These are phyloP conservation scores for Talaromyces sp. DNA, from an alignment of 2,329 filamentous ascomycete genomes.

Conservation along the genomic window DNA sequence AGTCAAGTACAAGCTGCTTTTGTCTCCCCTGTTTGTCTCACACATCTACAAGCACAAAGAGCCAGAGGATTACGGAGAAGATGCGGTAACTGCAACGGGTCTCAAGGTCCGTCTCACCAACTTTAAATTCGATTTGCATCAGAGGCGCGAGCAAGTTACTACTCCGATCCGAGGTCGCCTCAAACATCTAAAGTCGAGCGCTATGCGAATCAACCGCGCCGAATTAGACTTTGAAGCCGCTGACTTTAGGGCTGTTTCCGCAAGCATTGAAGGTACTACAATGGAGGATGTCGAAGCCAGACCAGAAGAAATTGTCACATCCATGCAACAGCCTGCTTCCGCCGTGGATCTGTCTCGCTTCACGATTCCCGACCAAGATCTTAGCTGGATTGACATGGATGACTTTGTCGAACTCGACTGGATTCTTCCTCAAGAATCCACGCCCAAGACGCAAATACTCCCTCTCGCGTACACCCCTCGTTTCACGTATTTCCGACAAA, in stretches of 20 bases:
- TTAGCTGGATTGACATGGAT: conserved; percentile 98
- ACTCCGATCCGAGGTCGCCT: conserved; percentile 71
- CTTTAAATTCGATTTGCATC: conserved; percentile 94
- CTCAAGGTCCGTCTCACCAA: conserved; percentile 93
- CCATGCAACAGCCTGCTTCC: conserved; percentile 47
- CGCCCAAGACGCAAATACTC: conserved; percentile 89
- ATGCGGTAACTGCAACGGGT: conserved; percentile 84
- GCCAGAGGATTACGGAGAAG: conserved; percentile 72
- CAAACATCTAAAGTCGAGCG: conserved; percentile 73
- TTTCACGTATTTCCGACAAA: conserved; percentile 95
- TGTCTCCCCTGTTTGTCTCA: conserved; percentile 89
- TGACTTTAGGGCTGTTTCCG: conserved; percentile 88
- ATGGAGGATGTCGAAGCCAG: conserved; percentile 63
- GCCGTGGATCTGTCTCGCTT: conserved; percentile 71
- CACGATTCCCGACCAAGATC: conserved; percentile 90
- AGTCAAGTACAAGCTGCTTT: conserved; percentile 90
- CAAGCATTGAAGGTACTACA: conserved; percentile 75
- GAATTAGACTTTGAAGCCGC: conserved; percentile 88
- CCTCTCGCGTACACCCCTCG: conserved; percentile 89
- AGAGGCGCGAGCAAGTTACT: conserved; percentile 85
- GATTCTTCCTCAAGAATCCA: conserved; percentile 83
- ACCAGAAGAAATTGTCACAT: conserved; percentile 53
- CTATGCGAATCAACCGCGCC: conserved; percentile 92
- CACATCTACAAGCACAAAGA: conserved; percentile 99
- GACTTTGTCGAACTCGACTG: conserved; percentile 98